Base-by-base conservation (phyloP, 345 rosid genomes). In the Excoecaria cochinchinensis region DNA sequence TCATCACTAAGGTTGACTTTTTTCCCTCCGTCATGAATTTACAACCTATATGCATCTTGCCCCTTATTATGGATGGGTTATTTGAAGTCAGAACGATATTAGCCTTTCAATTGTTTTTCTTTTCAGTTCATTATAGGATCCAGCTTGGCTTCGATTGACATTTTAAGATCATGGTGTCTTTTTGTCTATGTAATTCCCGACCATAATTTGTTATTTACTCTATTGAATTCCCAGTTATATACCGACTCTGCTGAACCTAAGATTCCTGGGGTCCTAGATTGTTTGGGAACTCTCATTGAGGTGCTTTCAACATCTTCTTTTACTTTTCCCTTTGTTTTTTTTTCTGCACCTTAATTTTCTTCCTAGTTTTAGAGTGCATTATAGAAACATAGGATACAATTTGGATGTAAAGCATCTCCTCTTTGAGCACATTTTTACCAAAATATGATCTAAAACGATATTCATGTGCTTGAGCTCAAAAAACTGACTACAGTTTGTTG, bases 211-310 rank as follows among this genome's bases (percentile, higher is more conserved):
- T 67, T 56, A 21, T 11, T 44, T 22, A 46, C 22, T 25, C 59
- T 61, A 0, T 63, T 79, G 69, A 57, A 82, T 74, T 75, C 70
- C 44, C 86, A 94, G 98, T 92, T 94, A 73, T 94, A 92, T 77
- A 92, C 89, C 31, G 95, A 88, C 81, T 94, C 98, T 46, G 97
- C 95, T 65, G 90, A 87, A 84, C 97, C 95, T 84, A 94, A 94
- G 84, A 89, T 92, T 69, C 94, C 97, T 57, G 93, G 94, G 48
- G 96, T 94, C 73, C 72, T 92, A 77, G 97, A 89, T 71, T 92
- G 90, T 84, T 83, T 94, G 71, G 97, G 78, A 88, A 94, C 67
- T 16, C 31, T 3, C 55, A 10, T n/a, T n/a, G n/a, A n/a, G n/a
- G n/a, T n/a, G n/a, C n/a, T n/a, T n/a, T n/a, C n/a, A n/a, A n/a